A percentile compares a stretch with the other conserved stretches of the same genome.
These are phyloP conservation scores for Solanum medicagineum DNA, from an alignment of 257 asterid species.

Conservation along the genomic window DNA sequence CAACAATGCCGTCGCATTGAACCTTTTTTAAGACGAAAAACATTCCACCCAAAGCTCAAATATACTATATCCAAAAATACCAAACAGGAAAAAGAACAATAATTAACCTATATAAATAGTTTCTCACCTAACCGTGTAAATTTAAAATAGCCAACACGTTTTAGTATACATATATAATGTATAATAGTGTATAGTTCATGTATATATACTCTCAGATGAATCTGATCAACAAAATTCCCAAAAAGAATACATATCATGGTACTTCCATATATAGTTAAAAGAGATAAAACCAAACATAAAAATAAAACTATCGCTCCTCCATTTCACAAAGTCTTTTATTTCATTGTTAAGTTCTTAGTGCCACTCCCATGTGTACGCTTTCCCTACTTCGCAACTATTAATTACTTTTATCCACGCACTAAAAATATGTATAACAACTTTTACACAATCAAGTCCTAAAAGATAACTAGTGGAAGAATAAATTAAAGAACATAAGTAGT, in stretches of 20 bases:
- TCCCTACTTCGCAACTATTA: neutral
- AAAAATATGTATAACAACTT: neutral
- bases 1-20: constrained; percentile 62
- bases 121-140: neutral
- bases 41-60: constrained; percentile 23
- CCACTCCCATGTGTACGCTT: neutral
- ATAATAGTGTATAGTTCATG: neutral
- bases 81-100: neutral
- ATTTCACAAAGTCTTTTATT: neutral
- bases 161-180: neutral
- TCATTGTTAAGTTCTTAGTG: neutral
- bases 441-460: neutral
- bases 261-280: neutral
- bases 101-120: neutral
- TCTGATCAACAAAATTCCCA: neutral
- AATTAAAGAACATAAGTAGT: neutral
- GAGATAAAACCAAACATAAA: neutral
- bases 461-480: neutral
- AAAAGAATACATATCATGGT: neutral
- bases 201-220: neutral
- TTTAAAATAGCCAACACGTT: neutral
- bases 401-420: neutral
- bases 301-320: neutral
- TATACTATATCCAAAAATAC: neutral
- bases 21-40: constrained; percentile 42